Percentiles rank a stretch among this genome's conserved stretches.
These are phyloP conservation scores for Dendrothele bispora DNA, from an alignment of 768 basidiomycete species.

Conservation along the genomic window DNA sequence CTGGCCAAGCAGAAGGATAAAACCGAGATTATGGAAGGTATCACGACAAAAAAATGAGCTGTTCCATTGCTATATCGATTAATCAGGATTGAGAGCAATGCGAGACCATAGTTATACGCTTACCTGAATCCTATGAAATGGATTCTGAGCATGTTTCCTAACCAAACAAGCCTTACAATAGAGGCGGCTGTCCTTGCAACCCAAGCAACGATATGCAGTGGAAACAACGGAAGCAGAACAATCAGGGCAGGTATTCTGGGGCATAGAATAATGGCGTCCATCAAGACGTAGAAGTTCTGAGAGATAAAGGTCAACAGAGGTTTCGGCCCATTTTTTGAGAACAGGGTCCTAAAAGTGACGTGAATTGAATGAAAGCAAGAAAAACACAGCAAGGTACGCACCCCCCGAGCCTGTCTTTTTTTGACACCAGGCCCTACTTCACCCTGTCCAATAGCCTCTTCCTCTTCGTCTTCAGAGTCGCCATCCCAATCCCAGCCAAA, in stretches of 20 bases:
- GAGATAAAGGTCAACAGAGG: background rate
- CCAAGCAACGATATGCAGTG: background rate
- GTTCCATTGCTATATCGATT: background rate
- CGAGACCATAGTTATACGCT: too few relatives aligned
- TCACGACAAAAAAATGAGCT: background rate
- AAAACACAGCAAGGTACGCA: too few relatives aligned
- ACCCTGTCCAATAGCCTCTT: too few relatives aligned
- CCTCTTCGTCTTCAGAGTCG: too few relatives aligned
- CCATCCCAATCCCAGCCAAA: too few relatives aligned
- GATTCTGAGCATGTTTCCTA: background rate
- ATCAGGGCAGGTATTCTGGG: background rate
- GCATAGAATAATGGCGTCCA: background rate
- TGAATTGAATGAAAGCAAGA: too few relatives aligned
- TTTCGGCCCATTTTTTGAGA: too few relatives aligned
- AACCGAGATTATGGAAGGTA: background rate
- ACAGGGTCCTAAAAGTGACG: too few relatives aligned
- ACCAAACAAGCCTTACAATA: background rate
- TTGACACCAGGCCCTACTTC: too few relatives aligned
- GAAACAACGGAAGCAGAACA: background rate
- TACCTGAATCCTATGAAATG: background rate
- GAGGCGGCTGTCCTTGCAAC: background rate
- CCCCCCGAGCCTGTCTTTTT: too few relatives aligned
- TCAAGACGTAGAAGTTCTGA: background rate
- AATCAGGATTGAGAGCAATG: too few relatives aligned
- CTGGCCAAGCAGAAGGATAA: background rate